A percentile compares a stretch with the other conserved stretches of the same genome.
Evolutionary conservation across 768 basidiomycete genomes (phyloP).

Genomic region (Tulasnella sp.): DNA sequence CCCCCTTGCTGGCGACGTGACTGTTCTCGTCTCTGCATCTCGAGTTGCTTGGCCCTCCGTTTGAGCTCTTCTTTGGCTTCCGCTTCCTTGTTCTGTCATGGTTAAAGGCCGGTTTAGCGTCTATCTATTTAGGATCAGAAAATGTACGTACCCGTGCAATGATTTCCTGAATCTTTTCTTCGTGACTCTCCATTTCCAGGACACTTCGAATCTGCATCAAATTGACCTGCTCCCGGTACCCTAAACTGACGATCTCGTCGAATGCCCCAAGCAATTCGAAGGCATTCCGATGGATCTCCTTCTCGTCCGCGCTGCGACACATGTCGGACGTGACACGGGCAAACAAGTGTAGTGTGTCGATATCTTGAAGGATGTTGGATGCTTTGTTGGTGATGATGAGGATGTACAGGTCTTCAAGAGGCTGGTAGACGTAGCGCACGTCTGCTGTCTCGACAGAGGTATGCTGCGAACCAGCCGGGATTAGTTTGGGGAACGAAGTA

Average conservation of each 20-base stretch:
- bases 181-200: conserved; percentile 37
- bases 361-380: conserved; percentile 97
- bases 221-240: conserved; percentile 39
- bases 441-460: conserved; percentile 94
- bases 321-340: conserved; percentile 88
- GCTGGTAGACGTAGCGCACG: conserved; percentile 94
- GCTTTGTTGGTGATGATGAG: conserved; percentile 97
- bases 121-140: no score
- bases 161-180: conserved; percentile 82
- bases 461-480: conserved; percentile 88
- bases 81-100: conserved; percentile 83
- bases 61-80: conserved; percentile 99
- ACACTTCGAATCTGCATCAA: conserved; percentile 33
- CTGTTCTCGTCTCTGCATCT: conserved; percentile 94
- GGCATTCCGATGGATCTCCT: conserved; percentile 79
- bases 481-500: conserved; percentile 94
- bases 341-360: conserved; percentile 90
- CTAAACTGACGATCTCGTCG: conserved; percentile 90
- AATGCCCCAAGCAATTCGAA: conserved; percentile 93
- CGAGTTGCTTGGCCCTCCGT: conserved; percentile 91
- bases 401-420: conserved; percentile 93
- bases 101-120: neutral
- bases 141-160: conserved; percentile 65
- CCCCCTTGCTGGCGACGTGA: conserved; percentile 58
- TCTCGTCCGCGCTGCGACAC: conserved; percentile 75